A percentile compares a stretch with the other conserved stretches of the same genome.
phyloP scores from a whole-genome alignment of 164 flowering plant genomes.

The Cinnamomum micranthum region DNA sequence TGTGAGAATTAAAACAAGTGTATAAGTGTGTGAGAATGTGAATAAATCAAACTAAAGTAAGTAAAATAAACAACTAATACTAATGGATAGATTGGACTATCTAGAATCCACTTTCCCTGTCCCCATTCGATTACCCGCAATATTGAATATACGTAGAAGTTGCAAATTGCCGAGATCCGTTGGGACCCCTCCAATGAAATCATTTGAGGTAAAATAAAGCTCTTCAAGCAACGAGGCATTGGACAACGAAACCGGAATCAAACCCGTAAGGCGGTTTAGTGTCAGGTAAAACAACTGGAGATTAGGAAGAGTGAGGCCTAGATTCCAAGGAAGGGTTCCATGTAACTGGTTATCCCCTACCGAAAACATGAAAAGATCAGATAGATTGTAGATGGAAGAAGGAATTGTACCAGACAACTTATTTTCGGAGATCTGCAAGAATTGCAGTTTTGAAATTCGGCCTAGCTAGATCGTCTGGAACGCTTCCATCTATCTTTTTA shows the following conservation, averaged over 20 bases:
- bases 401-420: background rate
- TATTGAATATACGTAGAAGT: background rate
- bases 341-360: background rate
- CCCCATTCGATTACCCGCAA: conserved; percentile 1
- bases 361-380: background rate
- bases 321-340: background rate
- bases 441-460: background rate
- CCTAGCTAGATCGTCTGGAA: conserved; percentile 1
- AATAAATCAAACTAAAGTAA: no score
- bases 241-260: conserved; percentile 2
- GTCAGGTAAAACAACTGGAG: background rate
- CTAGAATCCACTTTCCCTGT: background rate
- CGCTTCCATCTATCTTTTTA: background rate
- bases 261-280: background rate
- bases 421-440: background rate
- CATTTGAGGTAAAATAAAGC: rapidly evolving
- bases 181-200: background rate
- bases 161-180: background rate
- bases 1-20: no score
- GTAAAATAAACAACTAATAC: no score
- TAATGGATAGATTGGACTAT: no score
- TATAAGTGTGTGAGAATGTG: no score
- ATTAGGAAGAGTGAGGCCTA: conserved; percentile 7
- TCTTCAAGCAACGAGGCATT: conserved; percentile 1
- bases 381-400: conserved; percentile 5